Evolutionary conservation across 1,284 basidiomycete species (phyloP).

Genomic region (Ustilago hordei): DNA sequence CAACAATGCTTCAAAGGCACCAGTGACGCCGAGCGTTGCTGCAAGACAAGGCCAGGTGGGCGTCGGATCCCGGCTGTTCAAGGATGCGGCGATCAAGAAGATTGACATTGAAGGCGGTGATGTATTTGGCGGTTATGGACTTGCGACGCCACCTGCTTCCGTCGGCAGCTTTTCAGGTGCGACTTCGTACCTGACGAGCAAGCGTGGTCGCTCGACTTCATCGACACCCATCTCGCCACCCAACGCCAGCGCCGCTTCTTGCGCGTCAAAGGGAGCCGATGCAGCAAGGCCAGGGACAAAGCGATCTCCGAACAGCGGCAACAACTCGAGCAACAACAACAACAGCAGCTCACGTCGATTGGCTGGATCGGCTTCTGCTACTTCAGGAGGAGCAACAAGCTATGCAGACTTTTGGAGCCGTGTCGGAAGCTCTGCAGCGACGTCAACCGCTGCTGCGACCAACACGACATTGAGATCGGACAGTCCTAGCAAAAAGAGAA

Average conservation of each 20-base stretch:
- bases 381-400: conserved; percentile 40
- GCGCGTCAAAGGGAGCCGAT: conserved; percentile 21
- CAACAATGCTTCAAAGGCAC: conserved; percentile 23
- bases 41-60: conserved; percentile 12
- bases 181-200: conserved; percentile 33
- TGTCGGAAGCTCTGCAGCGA: conserved; percentile 38
- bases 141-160: conserved; percentile 50
- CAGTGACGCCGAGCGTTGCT: conserved; percentile 30
- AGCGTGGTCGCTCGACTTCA: conserved; percentile 38
- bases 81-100: conserved; percentile 48
- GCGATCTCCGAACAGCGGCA: conserved; percentile 19
- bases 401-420: conserved; percentile 62
- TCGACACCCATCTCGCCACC: conserved; percentile 48
- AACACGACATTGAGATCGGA: conserved; percentile 15
- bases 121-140: conserved; percentile 51
- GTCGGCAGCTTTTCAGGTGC: conserved; percentile 40
- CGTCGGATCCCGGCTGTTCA: conserved; percentile 44
- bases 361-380: conserved; percentile 7
- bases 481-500: conserved; percentile 48
- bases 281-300: conserved; percentile 5
- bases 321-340: conserved; percentile 1
- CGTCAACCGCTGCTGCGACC: background rate
- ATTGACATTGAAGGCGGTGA: conserved; percentile 47
- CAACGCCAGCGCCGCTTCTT: conserved; percentile 25
- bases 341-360: conserved; percentile 7